Evolutionary conservation across 306 rosid genomes (phyloP).

Genomic region (Pterocarpus macrocarpus): DNA sequence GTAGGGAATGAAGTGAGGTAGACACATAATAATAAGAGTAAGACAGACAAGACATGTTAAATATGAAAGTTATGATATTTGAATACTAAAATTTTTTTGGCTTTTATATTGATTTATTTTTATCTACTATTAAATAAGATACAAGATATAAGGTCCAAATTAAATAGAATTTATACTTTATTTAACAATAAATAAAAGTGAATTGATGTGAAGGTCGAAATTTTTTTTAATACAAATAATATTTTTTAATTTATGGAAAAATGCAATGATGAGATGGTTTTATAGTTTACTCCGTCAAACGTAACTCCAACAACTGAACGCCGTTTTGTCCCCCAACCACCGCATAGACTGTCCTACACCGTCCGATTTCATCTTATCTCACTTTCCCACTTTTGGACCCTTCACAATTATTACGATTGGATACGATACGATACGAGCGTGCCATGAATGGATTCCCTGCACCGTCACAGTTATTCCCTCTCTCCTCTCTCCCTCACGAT

Average conservation of each 20-base stretch:
- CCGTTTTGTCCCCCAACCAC: conserved; percentile 66
- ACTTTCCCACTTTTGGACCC: conserved; percentile 50
- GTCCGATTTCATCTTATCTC: conserved; percentile 35
- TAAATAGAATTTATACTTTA: too few species aligned
- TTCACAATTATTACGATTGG: conserved; percentile 58
- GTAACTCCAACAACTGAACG: conserved; percentile 48
- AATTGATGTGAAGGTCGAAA: too few species aligned
- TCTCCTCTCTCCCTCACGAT: neutral
- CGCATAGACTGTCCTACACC: conserved; percentile 39
- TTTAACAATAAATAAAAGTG: too few species aligned
- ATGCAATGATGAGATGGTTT: too few species aligned
- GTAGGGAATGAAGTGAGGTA: neutral
- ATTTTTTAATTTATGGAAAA: too few species aligned
- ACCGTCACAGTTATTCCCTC: conserved; percentile 8
- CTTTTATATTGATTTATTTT: too few species aligned
- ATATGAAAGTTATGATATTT: too few species aligned
- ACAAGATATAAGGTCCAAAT: too few species aligned
- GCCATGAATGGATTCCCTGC: conserved; percentile 42
- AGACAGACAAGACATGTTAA: neutral
- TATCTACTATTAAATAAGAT: too few species aligned
- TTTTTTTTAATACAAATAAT: too few species aligned
- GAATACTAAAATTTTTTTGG: too few species aligned
- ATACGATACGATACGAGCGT: conserved; percentile 63
- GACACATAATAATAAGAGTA: neutral
- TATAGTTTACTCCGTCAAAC: conserved; percentile 20